Evolutionary conservation across 371 early-diverging fungal species (phyloP), one percentile per base, ranked within the genome.

Genomic region (Globomyces sp.): DNA sequence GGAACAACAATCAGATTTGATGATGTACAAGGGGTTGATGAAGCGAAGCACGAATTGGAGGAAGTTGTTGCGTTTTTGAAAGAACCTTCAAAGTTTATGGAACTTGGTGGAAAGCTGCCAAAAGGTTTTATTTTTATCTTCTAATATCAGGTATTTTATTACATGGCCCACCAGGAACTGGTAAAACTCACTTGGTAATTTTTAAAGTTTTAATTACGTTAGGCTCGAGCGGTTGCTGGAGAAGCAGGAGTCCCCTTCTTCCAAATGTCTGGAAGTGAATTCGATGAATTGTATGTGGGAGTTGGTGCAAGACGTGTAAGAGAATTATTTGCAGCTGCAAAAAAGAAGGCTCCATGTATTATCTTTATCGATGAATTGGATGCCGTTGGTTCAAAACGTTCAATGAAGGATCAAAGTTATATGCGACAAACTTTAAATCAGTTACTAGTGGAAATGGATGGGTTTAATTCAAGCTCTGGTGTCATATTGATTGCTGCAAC

Each of bases 301-400:
- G 99, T 99, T 11, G 99, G 98, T 45, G 96, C 97, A 37, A 74
- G 82, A 64, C 69, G 88, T 2, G 81, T 90, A 43, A 80, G 89
- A 48, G 82, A 88, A 62, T 77, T 90, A 42, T 89, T 88, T 89
- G 90, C 97, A 42, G 92, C 93, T 37, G 99, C 99, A 2, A 91
- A 94, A 69, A 84, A 90, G 44, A 88, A 91, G 58, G 90, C 96
- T 11, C 99, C 99, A 3, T 94, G 96, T 74, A 99, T 99, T 67
- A 92, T 99, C 10, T 99, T 99, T 78, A 99, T 99, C 73, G 99
- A 99, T 77, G 99, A 94, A 81, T 85, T 97, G 63, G 99, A 97
- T 79, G 97, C 99, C 1, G 97, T 99, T 69, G 99, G 99, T 24
- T 90, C 94, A 58, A 97, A 94, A 74, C 88, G 98, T 57, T 93